A percentile compares a stretch with the other conserved stretches of the same genome.
Conservation (phyloP, 2,329 filamentous ascomycete species). For the Ilyonectria mors-panacis region DNA sequence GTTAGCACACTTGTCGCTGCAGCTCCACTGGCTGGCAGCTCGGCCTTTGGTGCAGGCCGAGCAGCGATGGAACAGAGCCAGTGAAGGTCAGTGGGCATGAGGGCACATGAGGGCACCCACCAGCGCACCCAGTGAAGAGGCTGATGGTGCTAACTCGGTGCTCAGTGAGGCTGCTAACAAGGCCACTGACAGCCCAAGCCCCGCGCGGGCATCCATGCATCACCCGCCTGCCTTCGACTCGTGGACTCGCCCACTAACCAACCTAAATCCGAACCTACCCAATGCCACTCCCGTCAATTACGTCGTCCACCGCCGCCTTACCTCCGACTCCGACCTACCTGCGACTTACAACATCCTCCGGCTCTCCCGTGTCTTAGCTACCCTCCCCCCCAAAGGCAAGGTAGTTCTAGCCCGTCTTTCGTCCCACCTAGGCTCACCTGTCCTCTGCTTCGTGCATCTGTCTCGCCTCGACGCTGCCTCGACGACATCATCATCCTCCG, state of each 20-base stretch:
- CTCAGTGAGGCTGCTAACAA: not conserved
- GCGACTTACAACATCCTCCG: slow-evolving; percentile 33
- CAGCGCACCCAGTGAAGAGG: slow-evolving; percentile 17
- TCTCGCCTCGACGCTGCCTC: not conserved
- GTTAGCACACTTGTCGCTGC: slow-evolving; percentile 6
- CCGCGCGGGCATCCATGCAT: slow-evolving; percentile 7
- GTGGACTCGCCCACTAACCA: not conserved
- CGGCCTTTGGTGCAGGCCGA: slow-evolving; percentile 3
- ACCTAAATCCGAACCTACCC: not conserved
- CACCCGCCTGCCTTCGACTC: not conserved
- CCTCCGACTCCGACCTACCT: slow-evolving; percentile 21
- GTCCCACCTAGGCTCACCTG: not conserved
- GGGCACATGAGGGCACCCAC: slow-evolving; percentile 39
- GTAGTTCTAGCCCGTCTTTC: slow-evolving; percentile 5
- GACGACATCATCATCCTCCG: slow-evolving; percentile 1
- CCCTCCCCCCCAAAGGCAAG: slow-evolving; percentile 13
- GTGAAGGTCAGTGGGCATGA: slow-evolving; percentile 35
- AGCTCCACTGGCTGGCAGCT: slow-evolving; percentile 6
- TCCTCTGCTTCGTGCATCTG: slow-evolving; percentile 2
- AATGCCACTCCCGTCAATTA: not conserved
- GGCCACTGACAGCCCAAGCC: slow-evolving; percentile 4
- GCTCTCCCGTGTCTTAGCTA: slow-evolving; percentile 30
- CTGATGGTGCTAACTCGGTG: not conserved
- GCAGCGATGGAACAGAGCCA: slow-evolving; percentile 20
- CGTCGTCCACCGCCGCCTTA: slow-evolving; percentile 20